Conservation (phyloP, 2,329 filamentous ascomycete species). For the Verticillium zaregamsianum region DNA sequence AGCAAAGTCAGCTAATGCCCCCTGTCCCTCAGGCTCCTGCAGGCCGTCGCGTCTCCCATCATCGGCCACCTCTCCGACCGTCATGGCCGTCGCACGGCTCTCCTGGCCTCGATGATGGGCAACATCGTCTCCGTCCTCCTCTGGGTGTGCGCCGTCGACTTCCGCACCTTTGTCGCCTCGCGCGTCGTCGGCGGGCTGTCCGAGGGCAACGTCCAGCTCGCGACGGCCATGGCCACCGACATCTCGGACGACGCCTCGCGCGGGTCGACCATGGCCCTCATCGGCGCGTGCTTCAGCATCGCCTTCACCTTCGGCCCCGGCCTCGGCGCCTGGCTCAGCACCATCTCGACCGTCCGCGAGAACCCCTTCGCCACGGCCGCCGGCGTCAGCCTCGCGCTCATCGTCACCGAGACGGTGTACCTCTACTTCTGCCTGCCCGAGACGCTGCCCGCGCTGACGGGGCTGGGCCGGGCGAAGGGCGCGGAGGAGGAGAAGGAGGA, state of each 20-base stretch:
- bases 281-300: constrained; percentile 93
- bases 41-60: constrained; percentile 86
- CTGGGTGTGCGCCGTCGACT: constrained; percentile 91
- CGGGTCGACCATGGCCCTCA: constrained; percentile 90
- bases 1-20: not conserved
- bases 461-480: constrained; percentile 17
- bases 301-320: constrained; percentile 96
- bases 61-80: constrained; percentile 87
- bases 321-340: constrained; percentile 80
- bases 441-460: constrained; percentile 64
- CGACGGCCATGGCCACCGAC: constrained; percentile 93
- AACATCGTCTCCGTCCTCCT: constrained; percentile 91
- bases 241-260: constrained; percentile 83
- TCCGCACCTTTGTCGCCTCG: constrained; percentile 92
- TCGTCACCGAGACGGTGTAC: constrained; percentile 84
- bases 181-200: constrained; percentile 88
- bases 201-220: constrained; percentile 94
- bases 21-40: constrained; percentile 52
- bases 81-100: constrained; percentile 79
- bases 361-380: constrained; percentile 96
- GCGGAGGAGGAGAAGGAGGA: constrained; percentile 19
- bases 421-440: constrained; percentile 83
- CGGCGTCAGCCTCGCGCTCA: constrained; percentile 77
- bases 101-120: constrained; percentile 87
- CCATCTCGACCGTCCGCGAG: constrained; percentile 69